Evolutionary conservation across 352 stramenopile genomes (phyloP).

Genomic region (Chrysophaeum taylorii): DNA sequence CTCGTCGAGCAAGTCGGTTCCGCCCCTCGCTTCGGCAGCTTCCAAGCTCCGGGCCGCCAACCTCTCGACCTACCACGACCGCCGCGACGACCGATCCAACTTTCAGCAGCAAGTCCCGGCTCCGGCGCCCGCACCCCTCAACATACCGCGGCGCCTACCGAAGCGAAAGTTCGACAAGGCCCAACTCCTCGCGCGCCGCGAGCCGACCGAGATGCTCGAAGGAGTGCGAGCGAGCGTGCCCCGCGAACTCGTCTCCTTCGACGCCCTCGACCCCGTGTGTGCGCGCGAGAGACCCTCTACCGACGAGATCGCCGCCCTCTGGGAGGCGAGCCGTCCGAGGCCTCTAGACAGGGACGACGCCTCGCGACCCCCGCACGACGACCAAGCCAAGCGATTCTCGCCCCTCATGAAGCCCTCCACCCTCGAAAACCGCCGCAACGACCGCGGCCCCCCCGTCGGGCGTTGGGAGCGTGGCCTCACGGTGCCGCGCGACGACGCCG

Average conservation of each 20-base stretch:
- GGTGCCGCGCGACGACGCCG: background rate
- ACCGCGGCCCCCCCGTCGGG: background rate
- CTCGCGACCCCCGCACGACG: background rate
- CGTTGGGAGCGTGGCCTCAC: background rate
- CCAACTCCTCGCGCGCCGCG: background rate
- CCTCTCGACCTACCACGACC: too few relatives aligned
- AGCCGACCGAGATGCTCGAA: background rate
- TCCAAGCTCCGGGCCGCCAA: too few relatives aligned
- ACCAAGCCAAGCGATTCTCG: too few relatives aligned
- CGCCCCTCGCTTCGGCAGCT: too few relatives aligned
- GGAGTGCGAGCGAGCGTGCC: background rate
- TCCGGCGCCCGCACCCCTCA: background rate
- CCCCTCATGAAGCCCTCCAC: too few relatives aligned
- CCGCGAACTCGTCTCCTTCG: background rate
- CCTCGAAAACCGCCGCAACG: too few relatives aligned
- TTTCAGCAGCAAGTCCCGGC: too few relatives aligned
- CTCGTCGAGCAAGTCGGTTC: too few relatives aligned
- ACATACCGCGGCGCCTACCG: background rate
- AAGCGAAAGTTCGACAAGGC: background rate
- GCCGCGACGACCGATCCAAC: too few relatives aligned
- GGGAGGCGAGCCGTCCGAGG: background rate
- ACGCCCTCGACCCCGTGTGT: background rate
- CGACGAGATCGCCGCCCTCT: background rate
- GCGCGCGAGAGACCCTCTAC: background rate
- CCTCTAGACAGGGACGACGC: background rate